Evolutionary conservation across 2,329 filamentous ascomycete species (phyloP), one percentile per base, ranked within the genome.

Genomic region (Emericellopsis cladophorae): DNA sequence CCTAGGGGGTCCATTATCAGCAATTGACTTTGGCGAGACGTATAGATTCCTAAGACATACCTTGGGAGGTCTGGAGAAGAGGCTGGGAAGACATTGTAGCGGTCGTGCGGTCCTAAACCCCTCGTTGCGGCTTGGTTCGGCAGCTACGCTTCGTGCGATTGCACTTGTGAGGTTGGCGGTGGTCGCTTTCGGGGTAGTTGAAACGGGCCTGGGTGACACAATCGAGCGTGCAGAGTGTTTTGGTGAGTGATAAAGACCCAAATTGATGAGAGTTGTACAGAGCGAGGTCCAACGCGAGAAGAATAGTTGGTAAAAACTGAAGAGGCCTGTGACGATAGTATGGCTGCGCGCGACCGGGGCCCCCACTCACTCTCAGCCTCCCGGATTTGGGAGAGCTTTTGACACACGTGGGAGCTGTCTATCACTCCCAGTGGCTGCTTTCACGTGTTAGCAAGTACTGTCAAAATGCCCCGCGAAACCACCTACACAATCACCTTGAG

Each of bases 51-150:
- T 24, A 9, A 29, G 23, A 23, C 71, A 52, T 73, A 94, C 89
- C 89, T 49, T 88, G 89, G 40, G 89, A 83, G 40, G 87, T 90
- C 60, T 95, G 89, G 51, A 98, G 85, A 44, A 98, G 84, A 56
- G 92, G 92, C 67, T 95, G 90, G 60, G 81, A 88, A 48, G 92
- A 98, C 92, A 98, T 96, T 56, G 49, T 72, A 59, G 50, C 49
- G 32, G 15, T 37, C 21, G 18, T 26, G n/a, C 36, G 16, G 18
- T 31, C 24, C 8, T n/a, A 38, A 38, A 38, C 36, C 36, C 36
- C 36, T 38, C 36, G 36, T 38, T 9, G 26, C 26, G 26, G 26
- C 12, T 29, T 29, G n/a, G n/a, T 35, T 35, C 32, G 32, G 32
- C 18, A 35, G 32, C 6, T 35, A 15, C n/a, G 32, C n/a, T 21